Evolutionary conservation across 108 stramenopile species (phyloP).

Genomic region (Nannochloropsis granulata): DNA sequence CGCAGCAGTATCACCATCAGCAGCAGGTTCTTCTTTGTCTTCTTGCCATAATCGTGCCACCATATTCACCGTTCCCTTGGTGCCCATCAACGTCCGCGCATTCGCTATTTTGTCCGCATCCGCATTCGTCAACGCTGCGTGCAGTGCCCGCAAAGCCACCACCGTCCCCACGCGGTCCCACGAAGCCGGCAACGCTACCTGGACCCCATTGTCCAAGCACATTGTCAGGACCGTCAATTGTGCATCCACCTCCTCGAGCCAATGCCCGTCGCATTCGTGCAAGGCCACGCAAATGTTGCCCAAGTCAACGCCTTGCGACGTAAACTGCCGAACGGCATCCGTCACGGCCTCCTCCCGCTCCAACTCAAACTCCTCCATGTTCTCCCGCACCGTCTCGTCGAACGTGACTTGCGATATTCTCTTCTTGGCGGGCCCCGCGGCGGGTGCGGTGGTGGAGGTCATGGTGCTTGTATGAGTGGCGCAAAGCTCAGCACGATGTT

Average conservation of each 20-base stretch:
- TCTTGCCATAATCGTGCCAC: neutral
- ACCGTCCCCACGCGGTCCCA: neutral
- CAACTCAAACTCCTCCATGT: conserved; percentile 18
- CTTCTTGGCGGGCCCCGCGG: neutral
- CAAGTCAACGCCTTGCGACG: conserved; percentile 7
- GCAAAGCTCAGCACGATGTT: no score
- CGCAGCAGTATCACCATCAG: neutral
- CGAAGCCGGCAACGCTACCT: neutral
- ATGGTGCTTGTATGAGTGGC: no score
- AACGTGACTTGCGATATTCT: conserved; percentile 14
- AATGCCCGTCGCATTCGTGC: neutral
- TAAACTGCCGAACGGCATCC: conserved; percentile 3
- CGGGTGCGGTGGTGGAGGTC: no score
- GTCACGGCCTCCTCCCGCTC: neutral
- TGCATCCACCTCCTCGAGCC: neutral
- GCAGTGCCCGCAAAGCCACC: neutral
- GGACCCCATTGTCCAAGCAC: neutral
- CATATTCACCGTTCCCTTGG: neutral
- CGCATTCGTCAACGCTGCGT: neutral
- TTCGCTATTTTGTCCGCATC: neutral
- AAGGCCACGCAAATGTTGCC: neutral
- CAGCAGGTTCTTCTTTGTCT: neutral
- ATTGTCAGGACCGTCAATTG: neutral
- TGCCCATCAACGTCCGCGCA: neutral
- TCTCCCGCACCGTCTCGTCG: conserved; percentile 13